Base-by-base conservation (phyloP, 2,329 filamentous ascomycete genomes). In the Aspergillus felis region DNA sequence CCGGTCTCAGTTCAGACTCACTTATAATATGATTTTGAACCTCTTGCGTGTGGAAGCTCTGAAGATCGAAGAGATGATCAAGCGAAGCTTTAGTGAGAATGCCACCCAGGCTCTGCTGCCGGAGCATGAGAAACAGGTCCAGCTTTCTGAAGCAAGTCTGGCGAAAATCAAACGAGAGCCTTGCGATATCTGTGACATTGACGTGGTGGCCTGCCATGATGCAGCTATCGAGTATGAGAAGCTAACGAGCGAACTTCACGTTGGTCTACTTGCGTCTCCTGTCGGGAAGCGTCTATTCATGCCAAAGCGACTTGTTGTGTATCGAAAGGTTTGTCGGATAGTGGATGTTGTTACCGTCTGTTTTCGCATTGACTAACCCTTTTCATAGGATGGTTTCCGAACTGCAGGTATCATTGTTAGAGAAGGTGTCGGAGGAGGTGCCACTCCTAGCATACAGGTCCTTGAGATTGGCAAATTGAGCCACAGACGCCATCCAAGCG, bases 41-140 rank as follows among this genome's bases (percentile, higher is more conserved):
- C 81, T 99, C 32, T 81, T 99, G 51, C 88, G 94, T 38, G 94
- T 99, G 2, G 94, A 99, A 74, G 94, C 94, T 2, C 78, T 99
- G 63, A 97, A 97, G 78, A 97, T 99, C 66, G 94, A 99, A 73
- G 94, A 99, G 76, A 99, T 99, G 94, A 99, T 99, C 80, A 99
- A 99, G 82, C 89, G 94, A 64, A 97, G 92, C 73, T 99, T 99
- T 80, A 97, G 93, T 53, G 94, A 99, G 74, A 94, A 99, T 75
- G 93, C 93, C 25, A 97, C 93, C 0, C 94, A 99, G 71, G 92
- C 95, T 61, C 78, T 97, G 12, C 80, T 97, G 1, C 94, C 94
- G 0, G 92, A 97, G 74, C 93, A 97, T 67, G 92, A 99, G 75
- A 96, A 96, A 74, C 89, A 92, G 57, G 91, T 99, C 60, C 92